A percentile compares a stretch with the other conserved stretches of the same genome.
These are phyloP conservation scores for Aspergillus transmontanensis DNA, from an alignment of 2,329 filamentous ascomycete genomes.

Conservation along the genomic window DNA sequence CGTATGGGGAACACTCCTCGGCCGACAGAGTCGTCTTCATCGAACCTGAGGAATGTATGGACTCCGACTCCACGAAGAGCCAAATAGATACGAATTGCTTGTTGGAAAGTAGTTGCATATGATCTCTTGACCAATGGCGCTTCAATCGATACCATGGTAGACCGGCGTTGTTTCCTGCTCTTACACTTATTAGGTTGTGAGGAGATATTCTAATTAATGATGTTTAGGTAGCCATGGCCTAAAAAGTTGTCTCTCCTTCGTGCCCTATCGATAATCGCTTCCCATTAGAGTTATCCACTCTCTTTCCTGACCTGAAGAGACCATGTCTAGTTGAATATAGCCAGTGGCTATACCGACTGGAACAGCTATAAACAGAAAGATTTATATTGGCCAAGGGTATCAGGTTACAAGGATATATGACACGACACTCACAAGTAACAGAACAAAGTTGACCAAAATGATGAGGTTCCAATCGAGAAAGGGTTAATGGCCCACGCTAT, in stretches of 20 bases:
- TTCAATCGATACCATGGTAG: conserved; percentile 1
- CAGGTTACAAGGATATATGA: background rate
- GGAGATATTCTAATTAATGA: background rate
- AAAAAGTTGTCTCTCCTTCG: background rate
- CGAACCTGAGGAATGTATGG: conserved; percentile 40
- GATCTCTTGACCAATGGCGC: background rate
- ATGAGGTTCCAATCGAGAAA: background rate
- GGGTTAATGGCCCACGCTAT: background rate
- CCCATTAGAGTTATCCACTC: background rate
- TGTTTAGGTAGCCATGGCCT: background rate
- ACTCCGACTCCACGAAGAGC: conserved; percentile 38
- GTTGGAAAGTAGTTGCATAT: background rate
- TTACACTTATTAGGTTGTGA: background rate
- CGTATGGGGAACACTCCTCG: conserved; percentile 41
- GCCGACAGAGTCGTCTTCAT: conserved; percentile 15
- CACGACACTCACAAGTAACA: background rate
- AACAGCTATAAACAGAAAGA: background rate
- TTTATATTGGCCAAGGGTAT: background rate
- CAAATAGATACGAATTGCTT: conserved; percentile 19
- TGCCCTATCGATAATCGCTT: background rate
- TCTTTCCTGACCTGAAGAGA: background rate
- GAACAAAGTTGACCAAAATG: background rate
- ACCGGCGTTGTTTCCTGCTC: background rate
- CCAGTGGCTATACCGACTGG: background rate
- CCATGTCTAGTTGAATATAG: background rate